Conservation (phyloP, 345 rosid species). For the Luvunga scandens region DNA sequence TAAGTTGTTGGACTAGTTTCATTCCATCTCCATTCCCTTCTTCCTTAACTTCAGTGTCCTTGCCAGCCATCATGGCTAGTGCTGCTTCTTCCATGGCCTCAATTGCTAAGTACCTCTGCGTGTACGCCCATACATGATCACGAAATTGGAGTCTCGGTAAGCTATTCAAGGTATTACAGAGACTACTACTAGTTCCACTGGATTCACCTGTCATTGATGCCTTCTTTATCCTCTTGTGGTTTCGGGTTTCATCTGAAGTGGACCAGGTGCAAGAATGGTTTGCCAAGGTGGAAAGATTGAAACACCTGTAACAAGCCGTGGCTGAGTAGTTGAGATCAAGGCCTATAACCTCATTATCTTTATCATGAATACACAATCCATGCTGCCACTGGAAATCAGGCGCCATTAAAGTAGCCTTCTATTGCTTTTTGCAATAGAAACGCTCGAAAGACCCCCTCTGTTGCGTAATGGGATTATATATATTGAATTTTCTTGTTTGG, state of each 20-base stretch:
- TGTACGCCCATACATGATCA: slow-evolving; percentile 44
- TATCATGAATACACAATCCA: slow-evolving; percentile 4
- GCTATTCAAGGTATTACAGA: slow-evolving; percentile 17
- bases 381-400: slow-evolving; percentile 11
- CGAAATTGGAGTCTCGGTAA: slow-evolving; percentile 36
- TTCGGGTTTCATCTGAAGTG: slow-evolving; percentile 16
- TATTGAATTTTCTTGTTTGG: slow-evolving; percentile 17
- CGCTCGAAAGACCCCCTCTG: slow-evolving; percentile 1
- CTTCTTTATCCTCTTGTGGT: slow-evolving; percentile 28
- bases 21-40: slow-evolving; percentile 29
- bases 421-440: background rate
- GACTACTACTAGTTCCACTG: background rate
- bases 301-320: background rate
- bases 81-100: slow-evolving; percentile 51
- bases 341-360: slow-evolving; percentile 1
- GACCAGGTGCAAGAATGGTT: background rate
- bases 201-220: slow-evolving; percentile 9
- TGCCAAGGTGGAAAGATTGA: background rate
- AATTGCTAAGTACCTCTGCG: slow-evolving; percentile 38
- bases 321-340: slow-evolving; percentile 25
- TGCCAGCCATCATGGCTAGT: slow-evolving; percentile 12
- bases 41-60: slow-evolving; percentile 21
- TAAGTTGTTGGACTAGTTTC: slow-evolving; percentile 52
- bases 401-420: slow-evolving; percentile 10
- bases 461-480: slow-evolving; percentile 5